Conservation (phyloP, 2,329 filamentous ascomycete genomes). For the Ophiosphaerella herpotricha region DNA sequence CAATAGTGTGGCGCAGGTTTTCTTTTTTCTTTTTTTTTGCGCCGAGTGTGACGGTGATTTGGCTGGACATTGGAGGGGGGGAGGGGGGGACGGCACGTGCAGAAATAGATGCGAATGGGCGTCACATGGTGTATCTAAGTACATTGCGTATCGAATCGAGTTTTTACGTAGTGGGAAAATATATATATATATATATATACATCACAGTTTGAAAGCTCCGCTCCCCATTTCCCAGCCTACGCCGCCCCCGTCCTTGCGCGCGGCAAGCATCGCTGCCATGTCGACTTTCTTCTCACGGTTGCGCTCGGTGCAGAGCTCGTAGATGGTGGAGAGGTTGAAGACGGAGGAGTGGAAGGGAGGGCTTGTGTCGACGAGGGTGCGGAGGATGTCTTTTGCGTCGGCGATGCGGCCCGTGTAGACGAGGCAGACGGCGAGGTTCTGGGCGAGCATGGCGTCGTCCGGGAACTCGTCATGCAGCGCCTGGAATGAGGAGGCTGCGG, state of each 20-base stretch:
- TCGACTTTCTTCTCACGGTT: constrained; percentile 70
- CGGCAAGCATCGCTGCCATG: constrained; percentile 72
- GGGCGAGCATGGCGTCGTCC: constrained; percentile 70
- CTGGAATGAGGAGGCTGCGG: constrained; percentile 67
- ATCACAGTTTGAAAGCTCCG: constrained; percentile 74
- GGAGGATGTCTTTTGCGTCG: constrained; percentile 67
- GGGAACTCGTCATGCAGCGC: constrained; percentile 53
- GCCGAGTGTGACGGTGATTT: too few relatives aligned
- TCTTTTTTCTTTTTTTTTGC: too few relatives aligned
- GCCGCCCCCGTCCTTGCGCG: constrained; percentile 56
- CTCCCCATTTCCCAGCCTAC: constrained; percentile 72
- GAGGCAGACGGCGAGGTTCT: constrained; percentile 83
- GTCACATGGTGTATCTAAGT: too few relatives aligned
- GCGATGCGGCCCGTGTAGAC: constrained; percentile 77
- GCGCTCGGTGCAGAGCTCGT: constrained; percentile 85
- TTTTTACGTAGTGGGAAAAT: too few relatives aligned
- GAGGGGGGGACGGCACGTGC: too few relatives aligned
- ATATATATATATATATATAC: too few relatives aligned
- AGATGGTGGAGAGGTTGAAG: constrained; percentile 89
- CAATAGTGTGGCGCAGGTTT: too few relatives aligned
- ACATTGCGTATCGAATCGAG: too few relatives aligned
- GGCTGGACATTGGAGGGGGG: too few relatives aligned
- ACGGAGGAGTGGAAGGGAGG: constrained; percentile 73
- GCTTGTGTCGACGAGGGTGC: constrained; percentile 65
- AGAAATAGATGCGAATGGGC: too few relatives aligned